Conservation (phyloP, 2,329 filamentous ascomycete genomes). For the Pseudocercospora fijiensis region DNA sequence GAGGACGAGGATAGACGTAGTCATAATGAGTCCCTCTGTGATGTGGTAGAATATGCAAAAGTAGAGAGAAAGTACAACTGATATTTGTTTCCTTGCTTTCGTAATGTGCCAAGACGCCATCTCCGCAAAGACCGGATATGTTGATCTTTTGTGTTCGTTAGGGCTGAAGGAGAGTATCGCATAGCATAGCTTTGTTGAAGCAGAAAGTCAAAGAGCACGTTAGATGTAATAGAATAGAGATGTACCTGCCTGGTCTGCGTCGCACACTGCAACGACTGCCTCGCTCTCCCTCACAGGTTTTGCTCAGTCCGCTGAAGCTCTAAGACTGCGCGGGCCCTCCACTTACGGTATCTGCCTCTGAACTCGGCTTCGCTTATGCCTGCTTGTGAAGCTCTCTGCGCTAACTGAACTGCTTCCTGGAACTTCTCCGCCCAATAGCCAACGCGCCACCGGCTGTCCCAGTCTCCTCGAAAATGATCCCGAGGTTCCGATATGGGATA, state of each 20-base stretch:
- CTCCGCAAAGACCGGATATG: conserved; percentile 2
- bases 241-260: no score
- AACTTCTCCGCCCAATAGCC: not conserved
- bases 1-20: conserved; percentile 55
- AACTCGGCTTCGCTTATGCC: not conserved
- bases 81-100: not conserved
- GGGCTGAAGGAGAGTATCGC: not conserved
- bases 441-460: not conserved
- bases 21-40: not conserved
- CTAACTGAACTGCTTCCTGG: not conserved
- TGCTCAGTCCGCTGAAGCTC: not conserved
- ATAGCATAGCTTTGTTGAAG: not conserved
- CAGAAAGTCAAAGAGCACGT: no score
- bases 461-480: not conserved
- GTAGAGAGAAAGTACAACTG: not conserved
- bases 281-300: not conserved
- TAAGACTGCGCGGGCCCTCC: not conserved
- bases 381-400: not conserved
- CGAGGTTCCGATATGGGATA: not conserved
- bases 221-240: no score
- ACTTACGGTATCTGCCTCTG: not conserved
- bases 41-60: not conserved
- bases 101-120: conserved; percentile 5
- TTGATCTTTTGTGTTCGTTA: not conserved
- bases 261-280: no score